Evolutionary conservation across 805 yeast genomes (phyloP).

Genomic region (Hanseniaspora opuntiae): DNA sequence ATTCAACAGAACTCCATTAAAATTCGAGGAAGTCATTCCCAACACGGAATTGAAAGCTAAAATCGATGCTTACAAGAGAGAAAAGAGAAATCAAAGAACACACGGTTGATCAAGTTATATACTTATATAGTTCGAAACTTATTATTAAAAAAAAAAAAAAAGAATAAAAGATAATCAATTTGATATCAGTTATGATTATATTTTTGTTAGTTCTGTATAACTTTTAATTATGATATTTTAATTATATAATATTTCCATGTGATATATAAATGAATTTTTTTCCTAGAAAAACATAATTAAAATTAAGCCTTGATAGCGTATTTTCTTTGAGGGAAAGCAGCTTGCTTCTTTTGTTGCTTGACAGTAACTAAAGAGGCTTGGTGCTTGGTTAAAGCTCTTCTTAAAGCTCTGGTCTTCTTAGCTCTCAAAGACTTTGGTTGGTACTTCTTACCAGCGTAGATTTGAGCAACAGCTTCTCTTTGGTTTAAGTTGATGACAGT

Average conservation of each 20-base stretch:
- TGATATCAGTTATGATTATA: background rate
- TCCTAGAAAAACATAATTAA: slow-evolving; percentile 10
- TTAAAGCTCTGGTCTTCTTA: slow-evolving; percentile 99
- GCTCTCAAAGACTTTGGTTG: slow-evolving; percentile 98
- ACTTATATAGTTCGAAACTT: background rate
- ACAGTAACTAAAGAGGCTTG: slow-evolving; percentile 73
- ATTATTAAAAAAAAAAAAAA: too few species aligned
- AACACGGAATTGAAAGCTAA: slow-evolving; percentile 52
- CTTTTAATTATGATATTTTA: slow-evolving; percentile 12
- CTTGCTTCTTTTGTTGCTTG: slow-evolving; percentile 80
- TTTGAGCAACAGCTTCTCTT: slow-evolving; percentile 87
- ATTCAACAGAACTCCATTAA: slow-evolving; percentile 83
- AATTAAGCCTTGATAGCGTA: slow-evolving; percentile 95
- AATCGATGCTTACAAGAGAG: slow-evolving; percentile 44
- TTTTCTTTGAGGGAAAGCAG: slow-evolving; percentile 97
- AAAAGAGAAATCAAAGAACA: slow-evolving; percentile 26
- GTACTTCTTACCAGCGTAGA: slow-evolving; percentile 90
- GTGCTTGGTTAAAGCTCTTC: slow-evolving; percentile 84
- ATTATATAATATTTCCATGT: background rate
- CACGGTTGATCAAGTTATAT: background rate
- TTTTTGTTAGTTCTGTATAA: slow-evolving; percentile 9
- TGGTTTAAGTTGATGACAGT: slow-evolving; percentile 93
- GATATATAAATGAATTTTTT: slow-evolving; percentile 10
- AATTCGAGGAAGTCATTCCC: slow-evolving; percentile 74
- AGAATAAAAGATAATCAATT: background rate